These are phyloP conservation scores for Fusarium sp. DNA, from an alignment of 2,329 filamentous ascomycete genomes.

Conservation along the genomic window DNA sequence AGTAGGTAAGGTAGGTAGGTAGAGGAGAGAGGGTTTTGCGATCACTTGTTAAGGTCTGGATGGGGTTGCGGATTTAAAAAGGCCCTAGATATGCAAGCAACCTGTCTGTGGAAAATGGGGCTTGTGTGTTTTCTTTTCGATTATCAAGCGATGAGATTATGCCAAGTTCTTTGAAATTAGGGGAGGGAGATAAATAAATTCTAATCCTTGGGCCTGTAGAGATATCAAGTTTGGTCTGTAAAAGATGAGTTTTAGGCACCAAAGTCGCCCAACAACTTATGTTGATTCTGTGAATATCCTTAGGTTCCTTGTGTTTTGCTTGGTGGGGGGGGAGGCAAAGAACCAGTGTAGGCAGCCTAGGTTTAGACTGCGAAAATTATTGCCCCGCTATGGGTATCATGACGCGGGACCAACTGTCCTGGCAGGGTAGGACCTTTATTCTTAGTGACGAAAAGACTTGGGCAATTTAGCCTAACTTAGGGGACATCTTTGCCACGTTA, in stretches of 20 bases:
- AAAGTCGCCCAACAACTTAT: slow-evolving; percentile 34
- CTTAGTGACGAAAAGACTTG: not conserved
- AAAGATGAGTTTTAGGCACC: slow-evolving; percentile 35
- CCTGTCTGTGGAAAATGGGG: slow-evolving; percentile 30
- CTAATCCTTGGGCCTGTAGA: not conserved
- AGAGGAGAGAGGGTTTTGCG: slow-evolving; percentile 25
- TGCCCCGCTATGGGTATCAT: slow-evolving; percentile 49
- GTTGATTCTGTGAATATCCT: slow-evolving; percentile 33
- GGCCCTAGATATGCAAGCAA: slow-evolving; percentile 34
- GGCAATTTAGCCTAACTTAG: not conserved
- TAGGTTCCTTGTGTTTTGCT: slow-evolving; percentile 14
- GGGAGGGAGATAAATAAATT: not conserved
- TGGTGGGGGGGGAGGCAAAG: slow-evolving; percentile 41
- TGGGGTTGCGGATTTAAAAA: slow-evolving; percentile 37
- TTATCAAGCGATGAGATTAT: slow-evolving; percentile 2
- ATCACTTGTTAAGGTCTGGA: slow-evolving; percentile 36
- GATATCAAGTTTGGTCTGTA: not conserved
- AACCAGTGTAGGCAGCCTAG: slow-evolving; percentile 1
- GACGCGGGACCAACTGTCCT: slow-evolving; percentile 37
- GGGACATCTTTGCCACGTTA: not conserved
- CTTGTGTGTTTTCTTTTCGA: not conserved
- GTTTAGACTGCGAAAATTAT: slow-evolving; percentile 50
- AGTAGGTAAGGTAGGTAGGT: slow-evolving; percentile 6
- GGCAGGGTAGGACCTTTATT: not conserved
- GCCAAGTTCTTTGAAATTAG: not conserved